phyloP scores from a whole-genome alignment of 345 rosid genomes.

The Rubroshorea leprosula region DNA sequence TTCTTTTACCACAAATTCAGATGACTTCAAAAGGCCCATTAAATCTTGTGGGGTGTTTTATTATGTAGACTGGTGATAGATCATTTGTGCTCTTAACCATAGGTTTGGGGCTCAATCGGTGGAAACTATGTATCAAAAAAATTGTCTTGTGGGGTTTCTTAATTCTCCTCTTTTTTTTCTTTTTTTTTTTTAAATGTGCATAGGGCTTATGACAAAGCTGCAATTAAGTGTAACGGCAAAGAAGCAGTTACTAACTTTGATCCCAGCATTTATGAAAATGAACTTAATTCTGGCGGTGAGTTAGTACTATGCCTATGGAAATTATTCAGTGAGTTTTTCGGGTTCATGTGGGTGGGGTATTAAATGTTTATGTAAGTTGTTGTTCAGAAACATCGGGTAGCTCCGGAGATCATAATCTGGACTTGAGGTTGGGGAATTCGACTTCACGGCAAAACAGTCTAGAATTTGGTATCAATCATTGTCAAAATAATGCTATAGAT shows the following conservation, averaged over 20 bases:
- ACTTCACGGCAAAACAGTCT: conserved; percentile 27
- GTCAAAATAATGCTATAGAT: conserved; percentile 22
- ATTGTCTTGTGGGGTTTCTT: too few species aligned
- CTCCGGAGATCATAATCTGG: conserved; percentile 57
- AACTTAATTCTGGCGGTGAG: conserved; percentile 46
- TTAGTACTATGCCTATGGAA: background rate
- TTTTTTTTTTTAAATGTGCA: too few species aligned
- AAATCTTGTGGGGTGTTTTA: background rate
- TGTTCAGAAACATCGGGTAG: conserved; percentile 41
- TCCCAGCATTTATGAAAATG: conserved; percentile 70
- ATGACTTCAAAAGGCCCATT: too few species aligned
- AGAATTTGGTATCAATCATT: conserved; percentile 15
- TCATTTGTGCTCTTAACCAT: too few species aligned
- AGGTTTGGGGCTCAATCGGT: too few species aligned
- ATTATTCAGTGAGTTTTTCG: background rate
- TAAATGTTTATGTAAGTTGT: background rate
- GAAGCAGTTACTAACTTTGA: conserved; percentile 95
- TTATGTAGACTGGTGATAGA: too few species aligned
- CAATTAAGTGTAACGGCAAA: conserved; percentile 92
- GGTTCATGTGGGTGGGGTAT: background rate
- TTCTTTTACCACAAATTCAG: background rate
- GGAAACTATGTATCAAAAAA: too few species aligned
- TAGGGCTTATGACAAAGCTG: conserved; percentile 88
- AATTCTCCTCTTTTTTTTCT: background rate
- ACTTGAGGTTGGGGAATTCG: conserved; percentile 76